A percentile compares a stretch with the other conserved stretches of the same genome.
phyloP scores from a whole-genome alignment of 108 stramenopile species.

The Chaetoceros muelleri region DNA sequence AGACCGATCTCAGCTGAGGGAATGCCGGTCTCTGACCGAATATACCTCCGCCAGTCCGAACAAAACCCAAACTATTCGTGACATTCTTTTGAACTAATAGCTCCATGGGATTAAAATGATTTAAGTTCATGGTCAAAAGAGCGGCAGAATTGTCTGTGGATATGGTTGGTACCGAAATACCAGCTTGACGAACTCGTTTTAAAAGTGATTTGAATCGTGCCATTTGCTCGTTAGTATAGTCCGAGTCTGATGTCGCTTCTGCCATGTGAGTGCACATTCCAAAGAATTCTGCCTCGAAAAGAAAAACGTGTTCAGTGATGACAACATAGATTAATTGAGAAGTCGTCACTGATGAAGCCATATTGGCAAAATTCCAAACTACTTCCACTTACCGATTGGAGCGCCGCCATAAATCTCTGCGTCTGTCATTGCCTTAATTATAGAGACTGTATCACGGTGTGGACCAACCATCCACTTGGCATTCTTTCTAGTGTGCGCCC shows the following conservation, averaged over 20 bases:
- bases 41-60: slow-evolving; percentile 55
- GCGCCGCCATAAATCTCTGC: slow-evolving; percentile 28
- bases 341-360: no score
- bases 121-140: slow-evolving; percentile 35
- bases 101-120: slow-evolving; percentile 43
- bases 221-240: slow-evolving; percentile 51
- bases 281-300: slow-evolving; percentile 47
- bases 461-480: not conserved
- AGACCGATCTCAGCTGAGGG: slow-evolving; percentile 34
- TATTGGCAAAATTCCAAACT: no score
- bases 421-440: slow-evolving; percentile 45
- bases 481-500: not conserved
- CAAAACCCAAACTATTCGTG: slow-evolving; percentile 41
- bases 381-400: slow-evolving; percentile 35
- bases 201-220: slow-evolving; percentile 36
- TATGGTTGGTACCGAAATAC: slow-evolving; percentile 43
- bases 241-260: slow-evolving; percentile 42
- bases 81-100: slow-evolving; percentile 26
- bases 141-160: slow-evolving; percentile 50
- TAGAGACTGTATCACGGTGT: slow-evolving; percentile 31
- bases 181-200: slow-evolving; percentile 36
- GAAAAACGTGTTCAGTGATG: not conserved
- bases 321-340: no score
- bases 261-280: slow-evolving; percentile 81
- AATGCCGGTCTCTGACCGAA: slow-evolving; percentile 65